Evolutionary conservation across 2,329 filamentous ascomycete genomes (phyloP).

Genomic region (Xylariaceae sp.): DNA sequence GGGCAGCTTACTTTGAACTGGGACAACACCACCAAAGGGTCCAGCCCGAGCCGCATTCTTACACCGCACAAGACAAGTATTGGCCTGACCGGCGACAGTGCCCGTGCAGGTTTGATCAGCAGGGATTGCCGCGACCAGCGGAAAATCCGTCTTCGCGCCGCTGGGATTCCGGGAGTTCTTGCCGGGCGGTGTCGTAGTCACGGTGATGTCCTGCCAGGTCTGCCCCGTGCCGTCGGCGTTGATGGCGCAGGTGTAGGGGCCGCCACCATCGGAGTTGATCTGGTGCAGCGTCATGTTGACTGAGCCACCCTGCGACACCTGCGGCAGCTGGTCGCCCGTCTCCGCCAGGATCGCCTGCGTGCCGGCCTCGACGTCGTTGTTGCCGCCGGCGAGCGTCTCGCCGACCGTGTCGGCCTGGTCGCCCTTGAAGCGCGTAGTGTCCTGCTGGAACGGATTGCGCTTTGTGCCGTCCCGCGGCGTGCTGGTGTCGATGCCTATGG

Average conservation of each 20-base stretch:
- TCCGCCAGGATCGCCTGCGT: slow-evolving; percentile 63
- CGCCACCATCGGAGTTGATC: slow-evolving; percentile 70
- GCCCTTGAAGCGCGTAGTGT: slow-evolving; percentile 66
- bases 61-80: slow-evolving; percentile 68
- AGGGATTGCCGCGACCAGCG: slow-evolving; percentile 64
- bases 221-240: slow-evolving; percentile 63
- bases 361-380: slow-evolving; percentile 62
- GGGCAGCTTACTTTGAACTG: slow-evolving; percentile 52
- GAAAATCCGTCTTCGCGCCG: slow-evolving; percentile 50
- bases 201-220: slow-evolving; percentile 58
- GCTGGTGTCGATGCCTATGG: slow-evolving; percentile 55
- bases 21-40: slow-evolving; percentile 67
- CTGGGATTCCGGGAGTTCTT: slow-evolving; percentile 54
- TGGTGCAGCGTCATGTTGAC: slow-evolving; percentile 70
- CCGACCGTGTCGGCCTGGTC: slow-evolving; percentile 58
- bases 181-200: slow-evolving; percentile 60
- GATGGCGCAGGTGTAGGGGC: slow-evolving; percentile 70
- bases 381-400: slow-evolving; percentile 62
- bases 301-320: slow-evolving; percentile 62
- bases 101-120: slow-evolving; percentile 63
- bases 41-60: slow-evolving; percentile 65
- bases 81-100: slow-evolving; percentile 61
- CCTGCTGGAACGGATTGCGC: slow-evolving; percentile 67
- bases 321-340: slow-evolving; percentile 62
- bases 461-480: slow-evolving; percentile 67